A percentile compares a stretch with the other conserved stretches of the same genome.
Evolutionary conservation across 805 yeast species (phyloP).

Genomic region (Jamesozyma rosinii): DNA sequence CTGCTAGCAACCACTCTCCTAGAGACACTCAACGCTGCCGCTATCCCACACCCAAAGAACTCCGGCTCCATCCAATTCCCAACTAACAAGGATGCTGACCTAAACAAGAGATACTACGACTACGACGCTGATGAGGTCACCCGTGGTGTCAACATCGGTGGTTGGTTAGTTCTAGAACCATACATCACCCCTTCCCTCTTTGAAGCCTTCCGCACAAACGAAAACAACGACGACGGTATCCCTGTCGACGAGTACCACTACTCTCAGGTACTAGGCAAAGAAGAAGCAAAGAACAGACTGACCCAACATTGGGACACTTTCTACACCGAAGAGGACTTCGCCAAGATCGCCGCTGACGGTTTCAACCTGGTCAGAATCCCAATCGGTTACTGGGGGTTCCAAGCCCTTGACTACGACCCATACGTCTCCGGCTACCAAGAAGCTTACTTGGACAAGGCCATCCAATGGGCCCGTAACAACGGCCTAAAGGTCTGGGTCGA

Average conservation of each 20-base stretch:
- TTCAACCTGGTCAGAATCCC: conserved; percentile 85
- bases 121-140: conserved; percentile 13
- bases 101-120: conserved; percentile 22
- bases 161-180: conserved; percentile 85
- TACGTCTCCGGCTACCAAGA: conserved; percentile 72
- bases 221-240: conserved; percentile 30
- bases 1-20: too few species aligned
- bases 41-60: conserved; percentile 14
- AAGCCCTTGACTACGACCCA: conserved; percentile 52
- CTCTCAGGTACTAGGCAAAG: conserved; percentile 50
- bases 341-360: conserved; percentile 49
- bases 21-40: conserved; percentile 5
- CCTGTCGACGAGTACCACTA: conserved; percentile 83
- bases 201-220: conserved; percentile 36
- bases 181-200: conserved; percentile 76
- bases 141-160: conserved; percentile 74
- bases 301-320: conserved; percentile 70
- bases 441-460: conserved; percentile 61
- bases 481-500: conserved; percentile 80
- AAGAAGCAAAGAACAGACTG: conserved; percentile 43
- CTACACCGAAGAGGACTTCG: conserved; percentile 65
- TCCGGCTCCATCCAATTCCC: conserved; percentile 12
- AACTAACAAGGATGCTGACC: conserved; percentile 10
- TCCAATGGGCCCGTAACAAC: conserved; percentile 59
- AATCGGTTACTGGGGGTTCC: conserved; percentile 90